Evolutionary conservation across 129 eudicot species (phyloP).

Genomic region (Saposhnikovia divaricata): DNA sequence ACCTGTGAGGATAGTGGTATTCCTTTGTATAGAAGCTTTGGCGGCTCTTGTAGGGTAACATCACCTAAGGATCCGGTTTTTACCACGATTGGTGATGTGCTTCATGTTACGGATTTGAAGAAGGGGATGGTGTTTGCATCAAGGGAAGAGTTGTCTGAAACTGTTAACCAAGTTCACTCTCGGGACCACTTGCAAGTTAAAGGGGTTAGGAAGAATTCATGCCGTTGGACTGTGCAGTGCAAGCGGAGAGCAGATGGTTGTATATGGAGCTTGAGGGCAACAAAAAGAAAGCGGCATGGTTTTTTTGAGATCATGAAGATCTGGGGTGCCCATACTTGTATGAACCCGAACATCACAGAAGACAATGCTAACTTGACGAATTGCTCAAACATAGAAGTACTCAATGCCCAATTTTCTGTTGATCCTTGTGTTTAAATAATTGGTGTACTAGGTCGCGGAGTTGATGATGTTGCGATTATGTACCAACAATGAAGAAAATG

Average conservation of each 20-base stretch:
- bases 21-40: not conserved
- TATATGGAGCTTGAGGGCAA: not conserved
- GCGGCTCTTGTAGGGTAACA: not conserved
- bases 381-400: not conserved
- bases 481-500: not conserved
- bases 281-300: not conserved
- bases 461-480: not conserved
- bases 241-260: not conserved
- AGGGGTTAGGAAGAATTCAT: not conserved
- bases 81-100: not conserved
- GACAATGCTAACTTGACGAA: not conserved
- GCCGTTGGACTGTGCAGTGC: not conserved
- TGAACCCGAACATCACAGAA: not conserved
- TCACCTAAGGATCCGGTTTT: not conserved
- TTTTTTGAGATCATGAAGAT: conserved; percentile 5
- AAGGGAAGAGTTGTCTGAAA: not conserved
- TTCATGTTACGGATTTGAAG: conserved; percentile 1
- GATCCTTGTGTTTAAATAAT: not conserved
- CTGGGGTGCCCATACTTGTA: not conserved
- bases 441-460: not conserved
- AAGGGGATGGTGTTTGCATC: conserved; percentile 1
- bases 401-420: not conserved
- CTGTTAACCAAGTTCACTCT: not conserved
- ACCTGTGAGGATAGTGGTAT: not conserved
- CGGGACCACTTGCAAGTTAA: not conserved